phyloP scores from a whole-genome alignment of 1,284 basidiomycete genomes.

The Gomphus bonarii region DNA sequence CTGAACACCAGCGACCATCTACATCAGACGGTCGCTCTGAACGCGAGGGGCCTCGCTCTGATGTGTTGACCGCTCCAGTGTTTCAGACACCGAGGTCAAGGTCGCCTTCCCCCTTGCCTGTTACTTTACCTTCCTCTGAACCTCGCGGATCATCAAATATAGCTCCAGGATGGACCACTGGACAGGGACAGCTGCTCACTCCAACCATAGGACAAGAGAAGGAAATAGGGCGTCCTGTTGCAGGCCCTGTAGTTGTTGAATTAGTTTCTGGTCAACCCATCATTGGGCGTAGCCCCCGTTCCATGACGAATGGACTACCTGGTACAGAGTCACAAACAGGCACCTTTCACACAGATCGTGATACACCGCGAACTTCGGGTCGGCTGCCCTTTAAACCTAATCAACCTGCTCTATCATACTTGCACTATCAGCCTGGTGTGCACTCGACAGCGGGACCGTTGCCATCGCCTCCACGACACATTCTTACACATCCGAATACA shows the following conservation, averaged over 20 bases:
- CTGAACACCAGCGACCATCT: background rate
- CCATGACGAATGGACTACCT: background rate
- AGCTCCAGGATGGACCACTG: background rate
- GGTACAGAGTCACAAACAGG: background rate
- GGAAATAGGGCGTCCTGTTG: conserved; percentile 43
- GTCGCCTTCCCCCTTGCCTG: conserved; percentile 35
- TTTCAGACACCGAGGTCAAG: conserved; percentile 44
- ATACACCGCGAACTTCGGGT: background rate
- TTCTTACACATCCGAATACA: conserved; percentile 28
- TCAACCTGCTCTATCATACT: conserved; percentile 26
- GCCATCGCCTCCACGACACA: conserved; percentile 47
- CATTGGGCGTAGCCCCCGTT: conserved; percentile 2
- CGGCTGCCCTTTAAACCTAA: conserved; percentile 8
- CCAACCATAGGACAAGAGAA: conserved; percentile 50
- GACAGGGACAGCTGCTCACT: conserved; percentile 24
- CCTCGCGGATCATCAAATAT: conserved; percentile 19
- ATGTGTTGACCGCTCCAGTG: conserved; percentile 24
- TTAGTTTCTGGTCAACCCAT: conserved; percentile 21
- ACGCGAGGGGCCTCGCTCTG: background rate
- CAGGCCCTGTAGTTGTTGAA: conserved; percentile 41
- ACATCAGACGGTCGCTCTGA: background rate
- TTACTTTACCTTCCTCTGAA: conserved; percentile 23
- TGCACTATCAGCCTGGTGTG: conserved; percentile 54
- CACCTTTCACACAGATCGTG: background rate
- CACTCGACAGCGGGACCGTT: conserved; percentile 64